Evolutionary conservation across 768 basidiomycete species (phyloP).

Genomic region (Neoboletus subvelutipes): DNA sequence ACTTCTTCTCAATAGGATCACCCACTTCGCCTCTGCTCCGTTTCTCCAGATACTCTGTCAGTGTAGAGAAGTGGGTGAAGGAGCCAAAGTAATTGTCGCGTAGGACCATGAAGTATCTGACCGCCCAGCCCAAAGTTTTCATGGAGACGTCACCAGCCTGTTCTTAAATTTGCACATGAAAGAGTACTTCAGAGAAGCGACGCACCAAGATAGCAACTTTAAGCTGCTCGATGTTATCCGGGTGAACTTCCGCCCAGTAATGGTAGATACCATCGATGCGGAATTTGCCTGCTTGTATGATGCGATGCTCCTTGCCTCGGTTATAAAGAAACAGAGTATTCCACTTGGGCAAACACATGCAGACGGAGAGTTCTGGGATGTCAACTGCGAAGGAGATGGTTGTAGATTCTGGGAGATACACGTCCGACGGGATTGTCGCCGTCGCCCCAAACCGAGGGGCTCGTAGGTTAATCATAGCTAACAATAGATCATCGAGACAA

Average conservation of each 20-base stretch:
- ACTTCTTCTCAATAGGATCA: slow-evolving; percentile 79
- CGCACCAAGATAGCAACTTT: slow-evolving; percentile 61
- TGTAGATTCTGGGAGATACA: slow-evolving; percentile 69
- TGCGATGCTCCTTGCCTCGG: slow-evolving; percentile 53
- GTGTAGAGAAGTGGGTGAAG: slow-evolving; percentile 90
- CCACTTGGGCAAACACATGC: slow-evolving; percentile 82
- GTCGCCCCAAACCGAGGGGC: slow-evolving; percentile 55
- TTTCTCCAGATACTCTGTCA: slow-evolving; percentile 81
- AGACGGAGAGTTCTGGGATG: slow-evolving; percentile 54
- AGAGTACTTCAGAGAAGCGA: not conserved
- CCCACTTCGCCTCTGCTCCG: slow-evolving; percentile 60
- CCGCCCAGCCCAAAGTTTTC: slow-evolving; percentile 82
- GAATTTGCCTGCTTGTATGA: slow-evolving; percentile 60
- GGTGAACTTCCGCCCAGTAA: slow-evolving; percentile 64
- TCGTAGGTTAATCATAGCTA: slow-evolving; percentile 71
- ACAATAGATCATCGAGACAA: not conserved
- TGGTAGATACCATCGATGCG: slow-evolving; percentile 68
- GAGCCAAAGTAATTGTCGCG: slow-evolving; percentile 93
- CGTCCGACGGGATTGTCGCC: slow-evolving; percentile 63
- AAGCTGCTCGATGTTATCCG: slow-evolving; percentile 78
- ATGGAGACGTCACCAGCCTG: slow-evolving; percentile 57
- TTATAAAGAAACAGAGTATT: slow-evolving; percentile 77
- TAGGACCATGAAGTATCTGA: slow-evolving; percentile 84
- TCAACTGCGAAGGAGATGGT: slow-evolving; percentile 64
- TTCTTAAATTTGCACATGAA: slow-evolving; percentile 2